Evolutionary conservation across 805 yeast genomes (phyloP).

Genomic region (Komagataella populi): DNA sequence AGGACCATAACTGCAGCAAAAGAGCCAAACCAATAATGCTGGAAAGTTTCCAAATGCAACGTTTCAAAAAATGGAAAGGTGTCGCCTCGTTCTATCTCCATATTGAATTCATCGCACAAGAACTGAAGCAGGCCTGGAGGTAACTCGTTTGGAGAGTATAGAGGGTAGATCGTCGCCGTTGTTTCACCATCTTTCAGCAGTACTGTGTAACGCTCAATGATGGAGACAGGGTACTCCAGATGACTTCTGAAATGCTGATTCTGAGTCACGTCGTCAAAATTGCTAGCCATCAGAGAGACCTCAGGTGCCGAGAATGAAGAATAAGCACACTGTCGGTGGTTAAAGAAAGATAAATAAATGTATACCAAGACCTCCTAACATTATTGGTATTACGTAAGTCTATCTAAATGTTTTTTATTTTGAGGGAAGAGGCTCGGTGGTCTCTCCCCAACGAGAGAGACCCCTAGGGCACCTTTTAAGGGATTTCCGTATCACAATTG

Average conservation of each 20-base stretch:
- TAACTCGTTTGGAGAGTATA: slow-evolving; percentile 47
- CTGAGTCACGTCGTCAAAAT: slow-evolving; percentile 33
- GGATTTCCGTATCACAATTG: neutral
- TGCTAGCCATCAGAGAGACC: neutral
- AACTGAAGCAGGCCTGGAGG: slow-evolving; percentile 75
- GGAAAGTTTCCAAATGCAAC: slow-evolving; percentile 62
- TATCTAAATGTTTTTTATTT: too few relatives aligned
- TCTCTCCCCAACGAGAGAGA: neutral
- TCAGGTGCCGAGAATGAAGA: neutral
- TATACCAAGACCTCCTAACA: neutral
- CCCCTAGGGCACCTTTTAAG: neutral
- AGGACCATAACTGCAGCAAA: slow-evolving; percentile 67
- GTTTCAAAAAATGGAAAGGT: slow-evolving; percentile 80
- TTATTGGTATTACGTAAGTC: neutral
- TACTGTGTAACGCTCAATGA: slow-evolving; percentile 57
- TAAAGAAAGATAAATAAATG: neutral
- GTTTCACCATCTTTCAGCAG: slow-evolving; percentile 81
- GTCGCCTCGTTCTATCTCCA: slow-evolving; percentile 83
- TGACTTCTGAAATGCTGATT: slow-evolving; percentile 30
- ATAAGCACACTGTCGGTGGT: neutral
- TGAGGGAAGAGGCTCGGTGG: neutral
- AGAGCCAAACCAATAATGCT: slow-evolving; percentile 77
- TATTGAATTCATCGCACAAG: slow-evolving; percentile 82
- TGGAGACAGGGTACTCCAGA: slow-evolving; percentile 19
- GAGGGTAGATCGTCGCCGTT: slow-evolving; percentile 85